Evolutionary conservation across 352 stramenopile species (phyloP), one percentile per base, ranked within the genome.

Genomic region (Pythium grandisporangium): DNA sequence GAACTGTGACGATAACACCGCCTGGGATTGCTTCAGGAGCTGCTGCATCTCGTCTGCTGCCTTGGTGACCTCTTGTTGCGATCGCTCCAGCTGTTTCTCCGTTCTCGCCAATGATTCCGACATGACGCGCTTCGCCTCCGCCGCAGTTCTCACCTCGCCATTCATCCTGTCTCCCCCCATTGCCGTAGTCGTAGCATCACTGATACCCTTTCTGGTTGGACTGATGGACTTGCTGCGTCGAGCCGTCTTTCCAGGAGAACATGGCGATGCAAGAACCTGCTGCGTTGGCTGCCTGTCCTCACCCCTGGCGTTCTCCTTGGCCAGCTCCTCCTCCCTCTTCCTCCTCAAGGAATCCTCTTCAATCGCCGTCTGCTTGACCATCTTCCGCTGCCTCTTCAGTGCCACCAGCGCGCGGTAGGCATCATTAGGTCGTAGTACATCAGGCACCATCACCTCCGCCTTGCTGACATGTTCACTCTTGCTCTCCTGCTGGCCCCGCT

Each of bases 1-100:
- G 30, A 82, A 84, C 22, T 64, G 51, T 7, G 54, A 61, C 11
- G 71, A 63, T 6, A 84, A 30, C 10, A 80, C 39, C 14, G 49
- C 48, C 33, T 80, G 58, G 1, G 64, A 61, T 3, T 53, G 37
- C 8, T 10, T 27, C 3, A 83, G 24, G 19, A 74, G 41, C 30
- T 48, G n/a, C n/a, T n/a, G n/a, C n/a, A n/a, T n/a, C n/a, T n/a
- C 25, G 1, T 66, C 46, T 21, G 80, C 33, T 11, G 63, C 45
- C 3, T 47, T 20, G 4, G 49, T 37, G 5, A 54, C 51, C 25
- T 53, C 38, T 20, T 37, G 56, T 34, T 50, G 55, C 36, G 35
- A 70, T 42, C n/a, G 34, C 3, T 62, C 17, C 3, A 75, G 56
- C 23, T 61, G 29, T 13, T 39, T 35, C 20, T 51, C 23, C 0